phyloP scores from a whole-genome alignment of 495 filamentous ascomycete species.

The Hyaloscypha variabilis region DNA sequence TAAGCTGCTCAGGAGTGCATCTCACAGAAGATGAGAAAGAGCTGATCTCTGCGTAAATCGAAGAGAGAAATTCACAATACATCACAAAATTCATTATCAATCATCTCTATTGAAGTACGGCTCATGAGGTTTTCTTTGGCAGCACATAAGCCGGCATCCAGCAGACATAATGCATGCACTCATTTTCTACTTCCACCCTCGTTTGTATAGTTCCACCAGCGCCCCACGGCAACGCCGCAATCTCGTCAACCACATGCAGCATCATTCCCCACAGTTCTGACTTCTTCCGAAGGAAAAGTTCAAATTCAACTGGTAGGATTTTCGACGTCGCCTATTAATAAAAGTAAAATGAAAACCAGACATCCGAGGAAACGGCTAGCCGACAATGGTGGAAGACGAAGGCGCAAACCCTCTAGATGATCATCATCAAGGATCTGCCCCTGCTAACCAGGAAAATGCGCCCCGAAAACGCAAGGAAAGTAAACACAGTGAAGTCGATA shows the following conservation, averaged over 20 bases:
- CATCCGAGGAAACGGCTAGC: neutral
- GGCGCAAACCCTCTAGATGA: neutral
- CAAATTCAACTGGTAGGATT: conserved; percentile 1
- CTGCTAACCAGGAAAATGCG: neutral
- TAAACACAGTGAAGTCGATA: conserved; percentile 30
- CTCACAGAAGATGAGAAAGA: neutral
- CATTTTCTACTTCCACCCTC: neutral
- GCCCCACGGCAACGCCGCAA: neutral
- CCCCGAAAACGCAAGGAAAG: conserved; percentile 19
- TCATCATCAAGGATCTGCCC: conserved; percentile 6
- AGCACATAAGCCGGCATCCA: neutral
- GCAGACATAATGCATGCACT: neutral
- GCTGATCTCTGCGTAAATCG: no score
- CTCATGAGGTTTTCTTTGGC: neutral
- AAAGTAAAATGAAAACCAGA: conserved; percentile 11
- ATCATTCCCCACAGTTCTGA: neutral
- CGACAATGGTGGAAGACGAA: conserved; percentile 1
- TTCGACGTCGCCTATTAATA: conserved; percentile 17
- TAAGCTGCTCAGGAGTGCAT: no score
- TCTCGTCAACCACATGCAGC: conserved; percentile 3
- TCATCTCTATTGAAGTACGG: neutral
- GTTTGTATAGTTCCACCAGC: neutral
- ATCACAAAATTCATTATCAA: neutral
- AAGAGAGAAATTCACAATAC: neutral
- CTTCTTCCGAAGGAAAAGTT: neutral